A percentile compares a stretch with the other conserved stretches of the same genome.
These are phyloP conservation scores for Stephania yunnanensis DNA, from an alignment of 164 flowering plant genomes.

Conservation along the genomic window DNA sequence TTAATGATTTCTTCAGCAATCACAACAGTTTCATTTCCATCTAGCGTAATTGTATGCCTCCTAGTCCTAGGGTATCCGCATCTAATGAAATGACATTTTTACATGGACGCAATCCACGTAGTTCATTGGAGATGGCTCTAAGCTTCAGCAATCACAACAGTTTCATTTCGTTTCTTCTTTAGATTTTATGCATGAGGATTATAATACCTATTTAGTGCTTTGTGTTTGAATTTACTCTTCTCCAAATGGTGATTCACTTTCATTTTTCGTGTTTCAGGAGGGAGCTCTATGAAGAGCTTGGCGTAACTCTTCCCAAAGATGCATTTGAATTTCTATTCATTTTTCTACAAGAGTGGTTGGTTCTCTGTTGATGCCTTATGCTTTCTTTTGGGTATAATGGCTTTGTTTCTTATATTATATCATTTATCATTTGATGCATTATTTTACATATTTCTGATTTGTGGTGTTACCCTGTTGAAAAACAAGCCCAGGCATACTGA, in stretches of 20 bases:
- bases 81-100: not conserved
- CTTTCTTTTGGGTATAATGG: not conserved
- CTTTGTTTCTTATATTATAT: not conserved
- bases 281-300: constrained; percentile 94
- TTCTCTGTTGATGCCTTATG: constrained; percentile 6
- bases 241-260: not conserved
- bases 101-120: no score
- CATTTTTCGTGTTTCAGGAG: constrained; percentile 50
- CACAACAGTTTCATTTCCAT: not conserved
- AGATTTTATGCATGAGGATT: not conserved
- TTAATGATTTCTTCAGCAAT: not conserved
- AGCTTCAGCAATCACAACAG: no score
- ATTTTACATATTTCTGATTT: not conserved
- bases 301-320: constrained; percentile 73
- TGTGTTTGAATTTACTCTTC: not conserved
- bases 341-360: constrained; percentile 75
- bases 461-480: not conserved
- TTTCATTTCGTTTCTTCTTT: not conserved
- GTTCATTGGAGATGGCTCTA: no score
- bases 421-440: not conserved
- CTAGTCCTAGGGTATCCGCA: no score
- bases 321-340: constrained; percentile 78
- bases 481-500: not conserved
- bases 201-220: not conserved
- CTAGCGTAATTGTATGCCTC: not conserved